Percentiles rank a stretch among this genome's conserved stretches.
Conservation (phyloP, 1,139 yeast genomes). For the Candida gigantensis region DNA sequence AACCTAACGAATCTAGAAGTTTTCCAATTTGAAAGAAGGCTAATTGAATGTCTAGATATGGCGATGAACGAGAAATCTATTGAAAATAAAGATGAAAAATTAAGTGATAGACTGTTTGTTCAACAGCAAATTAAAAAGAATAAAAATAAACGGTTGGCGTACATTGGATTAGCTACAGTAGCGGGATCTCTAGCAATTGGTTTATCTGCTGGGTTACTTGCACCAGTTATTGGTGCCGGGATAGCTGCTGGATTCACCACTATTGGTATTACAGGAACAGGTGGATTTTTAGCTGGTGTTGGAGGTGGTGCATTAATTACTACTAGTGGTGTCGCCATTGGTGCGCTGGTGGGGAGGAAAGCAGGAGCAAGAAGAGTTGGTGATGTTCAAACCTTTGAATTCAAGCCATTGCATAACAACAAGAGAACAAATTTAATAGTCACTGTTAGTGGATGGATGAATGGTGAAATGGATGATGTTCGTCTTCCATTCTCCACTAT, state of each 20-base stretch:
- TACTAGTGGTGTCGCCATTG: conserved; percentile 86
- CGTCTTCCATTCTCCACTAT: conserved; percentile 94
- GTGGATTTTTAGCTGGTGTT: conserved; percentile 91
- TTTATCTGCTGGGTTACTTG: conserved; percentile 89
- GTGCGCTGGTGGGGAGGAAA: conserved; percentile 82
- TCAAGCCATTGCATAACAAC: conserved; percentile 88
- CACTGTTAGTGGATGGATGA: conserved; percentile 99
- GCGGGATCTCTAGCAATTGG: conserved; percentile 97
- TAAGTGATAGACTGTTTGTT: conserved; percentile 74
- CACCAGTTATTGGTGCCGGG: conserved; percentile 99
- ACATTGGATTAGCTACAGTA: conserved; percentile 93
- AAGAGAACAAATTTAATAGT: conserved; percentile 83
- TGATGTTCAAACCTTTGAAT: conserved; percentile 90
- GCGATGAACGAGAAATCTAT: conserved; percentile 61
- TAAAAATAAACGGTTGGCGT: conserved; percentile 69
- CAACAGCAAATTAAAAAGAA: conserved; percentile 68
- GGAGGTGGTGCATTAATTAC: conserved; percentile 97
- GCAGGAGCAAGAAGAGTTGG: conserved; percentile 91
- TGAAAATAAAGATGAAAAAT: conserved; percentile 63
- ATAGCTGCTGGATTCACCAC: conserved; percentile 96
- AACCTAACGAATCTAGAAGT: conserved; percentile 65
- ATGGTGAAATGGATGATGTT: conserved; percentile 92
- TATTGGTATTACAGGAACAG: conserved; percentile 88
- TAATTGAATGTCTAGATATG: conserved; percentile 86
- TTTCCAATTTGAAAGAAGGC: conserved; percentile 84